Percentiles rank a stretch among this genome's conserved stretches.
phyloP scores from a whole-genome alignment of 78 protist genomes.

The Dictyostelium purpureum region DNA sequence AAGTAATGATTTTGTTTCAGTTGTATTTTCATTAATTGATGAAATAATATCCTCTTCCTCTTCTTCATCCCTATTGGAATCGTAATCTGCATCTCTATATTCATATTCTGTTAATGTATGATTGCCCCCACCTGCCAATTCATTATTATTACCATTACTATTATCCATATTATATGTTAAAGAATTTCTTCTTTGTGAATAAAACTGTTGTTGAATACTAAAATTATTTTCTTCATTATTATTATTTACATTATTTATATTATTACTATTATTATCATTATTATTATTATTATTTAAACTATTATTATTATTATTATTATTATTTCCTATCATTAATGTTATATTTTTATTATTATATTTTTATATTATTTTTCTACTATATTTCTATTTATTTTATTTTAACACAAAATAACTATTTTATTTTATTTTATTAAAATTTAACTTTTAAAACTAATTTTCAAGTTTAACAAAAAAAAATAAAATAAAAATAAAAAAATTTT shows the following conservation, averaged over 20 bases:
- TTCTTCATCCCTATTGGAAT: background rate
- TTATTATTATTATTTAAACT: too few species aligned
- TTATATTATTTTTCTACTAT: too few species aligned
- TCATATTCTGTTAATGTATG: constrained; percentile 1
- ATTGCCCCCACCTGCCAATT: background rate
- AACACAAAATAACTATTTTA: too few species aligned
- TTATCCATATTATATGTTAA: background rate
- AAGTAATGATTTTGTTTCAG: background rate
- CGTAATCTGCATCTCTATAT: constrained; percentile 4
- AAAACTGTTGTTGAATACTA: background rate
- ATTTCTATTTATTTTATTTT: too few species aligned
- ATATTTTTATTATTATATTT: too few species aligned
- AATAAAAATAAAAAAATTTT: too few species aligned
- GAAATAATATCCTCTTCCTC: background rate
- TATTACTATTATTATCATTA: too few species aligned
- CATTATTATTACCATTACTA: background rate
- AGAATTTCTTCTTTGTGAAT: constrained; percentile 18
- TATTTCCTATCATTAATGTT: too few species aligned
- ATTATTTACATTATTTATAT: background rate
- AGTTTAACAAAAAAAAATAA: too few species aligned
- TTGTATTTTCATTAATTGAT: background rate
- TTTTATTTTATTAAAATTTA: too few species aligned
- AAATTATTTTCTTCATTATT: background rate
- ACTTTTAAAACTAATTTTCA: too few species aligned
- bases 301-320: too few species aligned